Evolutionary conservation across 257 asterid genomes (phyloP).

Genomic region (Striga asiatica): DNA sequence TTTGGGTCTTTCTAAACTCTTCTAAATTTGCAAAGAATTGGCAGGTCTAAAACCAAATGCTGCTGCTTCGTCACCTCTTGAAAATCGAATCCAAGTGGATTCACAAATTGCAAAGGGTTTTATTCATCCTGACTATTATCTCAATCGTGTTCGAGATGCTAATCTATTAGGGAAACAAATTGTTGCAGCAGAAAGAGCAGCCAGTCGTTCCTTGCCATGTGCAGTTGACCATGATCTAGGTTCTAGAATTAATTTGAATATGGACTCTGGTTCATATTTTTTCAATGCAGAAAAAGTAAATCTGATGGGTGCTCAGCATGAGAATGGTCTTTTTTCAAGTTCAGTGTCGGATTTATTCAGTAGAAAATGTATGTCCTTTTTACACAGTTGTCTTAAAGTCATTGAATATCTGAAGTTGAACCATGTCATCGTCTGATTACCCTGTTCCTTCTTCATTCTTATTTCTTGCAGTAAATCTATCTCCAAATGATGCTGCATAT

Average conservation of each 20-base stretch:
- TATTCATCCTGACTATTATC: conserved; percentile 46
- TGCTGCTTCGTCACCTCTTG: conserved; percentile 47
- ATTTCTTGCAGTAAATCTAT: conserved; percentile 56
- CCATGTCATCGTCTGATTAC: neutral
- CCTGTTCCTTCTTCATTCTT: neutral
- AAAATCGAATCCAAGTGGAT: conserved; percentile 42
- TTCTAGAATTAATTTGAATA: conserved; percentile 34
- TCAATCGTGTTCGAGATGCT: conserved; percentile 45
- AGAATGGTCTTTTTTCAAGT: conserved; percentile 90
- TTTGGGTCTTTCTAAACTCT: neutral
- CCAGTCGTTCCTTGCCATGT: conserved; percentile 67
- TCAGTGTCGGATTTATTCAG: conserved; percentile 79
- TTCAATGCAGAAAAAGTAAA: conserved; percentile 53
- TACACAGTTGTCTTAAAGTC: neutral
- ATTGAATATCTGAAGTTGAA: neutral
- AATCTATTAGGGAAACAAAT: conserved; percentile 40
- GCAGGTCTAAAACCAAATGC: conserved; percentile 51
- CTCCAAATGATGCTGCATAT: conserved; percentile 47
- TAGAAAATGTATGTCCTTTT: conserved; percentile 48
- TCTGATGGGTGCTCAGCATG: conserved; percentile 55
- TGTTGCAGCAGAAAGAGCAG: conserved; percentile 47
- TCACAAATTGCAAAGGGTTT: conserved; percentile 41
- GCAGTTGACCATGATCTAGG: conserved; percentile 51
- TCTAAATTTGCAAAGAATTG: conserved; percentile 7
- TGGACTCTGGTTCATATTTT: conserved; percentile 41